These are phyloP conservation scores for Curvularia eragrostidis DNA, from an alignment of 2,329 filamentous ascomycete genomes.

Conservation along the genomic window DNA sequence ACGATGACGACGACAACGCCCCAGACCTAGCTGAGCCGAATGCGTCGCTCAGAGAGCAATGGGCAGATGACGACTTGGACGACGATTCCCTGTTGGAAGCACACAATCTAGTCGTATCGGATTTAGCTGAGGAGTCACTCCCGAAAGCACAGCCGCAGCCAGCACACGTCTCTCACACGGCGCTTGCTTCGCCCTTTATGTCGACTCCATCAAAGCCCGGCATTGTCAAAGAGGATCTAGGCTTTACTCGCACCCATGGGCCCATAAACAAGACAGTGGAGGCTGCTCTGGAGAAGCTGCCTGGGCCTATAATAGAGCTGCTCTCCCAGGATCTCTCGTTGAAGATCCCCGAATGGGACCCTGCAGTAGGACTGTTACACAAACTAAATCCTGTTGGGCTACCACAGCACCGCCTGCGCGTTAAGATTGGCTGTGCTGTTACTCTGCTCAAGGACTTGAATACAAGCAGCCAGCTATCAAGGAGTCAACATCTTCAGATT, in stretches of 20 bases:
- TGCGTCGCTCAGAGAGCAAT: conserved; percentile 22
- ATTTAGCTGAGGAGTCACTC: conserved; percentile 27
- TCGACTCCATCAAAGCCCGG: conserved; percentile 4
- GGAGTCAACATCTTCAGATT: conserved; percentile 42
- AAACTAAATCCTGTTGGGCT: conserved; percentile 43
- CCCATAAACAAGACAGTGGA: conserved; percentile 40
- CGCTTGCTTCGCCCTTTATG: not conserved
- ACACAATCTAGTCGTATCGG: conserved; percentile 38
- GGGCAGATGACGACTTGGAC: conserved; percentile 42
- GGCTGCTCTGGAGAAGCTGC: conserved; percentile 30
- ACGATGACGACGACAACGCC: conserved; percentile 24
- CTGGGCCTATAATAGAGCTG: conserved; percentile 40
- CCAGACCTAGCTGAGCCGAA: conserved; percentile 21
- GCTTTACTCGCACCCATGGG: conserved; percentile 41
- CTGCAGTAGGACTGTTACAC: conserved; percentile 35
- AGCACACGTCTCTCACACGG: conserved; percentile 1
- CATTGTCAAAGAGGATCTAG: conserved; percentile 21
- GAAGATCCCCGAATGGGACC: conserved; percentile 32
- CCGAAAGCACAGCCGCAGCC: conserved; percentile 3
- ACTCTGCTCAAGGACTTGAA: conserved; percentile 38
- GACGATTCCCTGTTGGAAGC: conserved; percentile 42
- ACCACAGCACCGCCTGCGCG: conserved; percentile 43
- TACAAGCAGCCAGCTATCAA: conserved; percentile 41
- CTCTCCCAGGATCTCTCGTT: conserved; percentile 41
- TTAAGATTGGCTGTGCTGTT: conserved; percentile 45